phyloP scores from a whole-genome alignment of 163 green algal species.

The Scenedesmus sp. region DNA sequence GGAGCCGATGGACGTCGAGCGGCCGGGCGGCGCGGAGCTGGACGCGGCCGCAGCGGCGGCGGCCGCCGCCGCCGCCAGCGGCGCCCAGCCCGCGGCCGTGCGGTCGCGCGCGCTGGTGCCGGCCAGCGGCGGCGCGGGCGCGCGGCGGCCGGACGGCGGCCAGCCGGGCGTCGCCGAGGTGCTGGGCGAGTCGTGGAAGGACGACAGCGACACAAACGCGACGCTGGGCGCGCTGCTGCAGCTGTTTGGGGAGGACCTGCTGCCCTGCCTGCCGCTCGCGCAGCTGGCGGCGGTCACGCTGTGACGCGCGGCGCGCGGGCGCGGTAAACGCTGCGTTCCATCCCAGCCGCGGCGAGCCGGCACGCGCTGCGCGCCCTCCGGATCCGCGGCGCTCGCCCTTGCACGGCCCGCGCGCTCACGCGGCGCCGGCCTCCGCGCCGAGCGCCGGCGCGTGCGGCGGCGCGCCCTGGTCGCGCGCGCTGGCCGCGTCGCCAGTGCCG shows the following conservation, averaged over 20 bases:
- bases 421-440: no score
- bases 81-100: no score
- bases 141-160: background rate
- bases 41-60: background rate
- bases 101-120: background rate
- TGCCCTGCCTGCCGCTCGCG: conserved; percentile 33
- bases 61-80: no score
- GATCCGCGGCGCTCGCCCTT: no score
- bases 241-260: conserved; percentile 45
- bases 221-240: conserved; percentile 35
- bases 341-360: no score
- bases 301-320: no score
- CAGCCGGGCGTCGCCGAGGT: background rate
- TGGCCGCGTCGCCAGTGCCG: no score
- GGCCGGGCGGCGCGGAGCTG: background rate
- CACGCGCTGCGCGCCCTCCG: no score
- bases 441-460: no score
- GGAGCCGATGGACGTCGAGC: background rate
- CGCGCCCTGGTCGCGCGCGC: no score
- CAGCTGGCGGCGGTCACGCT: conserved; percentile 17
- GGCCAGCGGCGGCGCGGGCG: background rate
- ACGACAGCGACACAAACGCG: conserved; percentile 41
- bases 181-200: conserved; percentile 35
- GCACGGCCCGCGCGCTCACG: no score
- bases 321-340: no score